Base-by-base conservation (phyloP, 2,329 filamentous ascomycete genomes). In the Colletotrichum godetiae region DNA sequence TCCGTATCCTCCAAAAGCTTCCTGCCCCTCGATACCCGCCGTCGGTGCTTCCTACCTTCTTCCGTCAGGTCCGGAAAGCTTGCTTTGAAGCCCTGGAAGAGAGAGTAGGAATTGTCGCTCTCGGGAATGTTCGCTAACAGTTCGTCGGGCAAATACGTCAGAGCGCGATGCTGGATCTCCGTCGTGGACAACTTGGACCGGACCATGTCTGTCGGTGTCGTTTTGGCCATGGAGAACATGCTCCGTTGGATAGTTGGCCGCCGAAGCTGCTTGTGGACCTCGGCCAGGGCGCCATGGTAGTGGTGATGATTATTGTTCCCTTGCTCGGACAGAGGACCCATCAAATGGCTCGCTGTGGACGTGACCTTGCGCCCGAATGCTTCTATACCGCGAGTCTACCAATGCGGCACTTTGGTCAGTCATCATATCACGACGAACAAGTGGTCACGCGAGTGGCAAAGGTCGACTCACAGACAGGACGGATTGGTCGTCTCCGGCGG, bases 11-110 rank as follows among this genome's bases (percentile, higher is more conserved):
- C 89, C 35, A 98, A 84, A 78, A 97, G 82, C 81, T 95, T 95
- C 79, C 95, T 91, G 2, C 92, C 92, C 76, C 94, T 90, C 8
- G 94, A 94, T 55, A 91, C 89, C 74, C 91, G 91, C 77, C 94
- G 90, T 65, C 92, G 90, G 77, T 91, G 90, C 81, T 92, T 94
- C 80, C 92, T 92, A 76, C 89, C 90, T 75, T 92, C 90, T 19
- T 97, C 93, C 5, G 87, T 87, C 75, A 90, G 83, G 75, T 92
- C 90, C 3, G 95, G 95, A 75, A 98, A 88, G 75, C 92, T 95
- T 60, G 96, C 97, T 84, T 97, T 92, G 83, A 99, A 99, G 76
- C 97, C 97, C 82, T 99, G 94, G 82, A 99, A 98, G 57, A 99
- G 88, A 53, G 95, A 98, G 85, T 97, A 99, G 19, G 92, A 87